These are phyloP conservation scores for Emmonsiellopsis sp. DNA, from an alignment of 2,329 filamentous ascomycete species.

Conservation along the genomic window DNA sequence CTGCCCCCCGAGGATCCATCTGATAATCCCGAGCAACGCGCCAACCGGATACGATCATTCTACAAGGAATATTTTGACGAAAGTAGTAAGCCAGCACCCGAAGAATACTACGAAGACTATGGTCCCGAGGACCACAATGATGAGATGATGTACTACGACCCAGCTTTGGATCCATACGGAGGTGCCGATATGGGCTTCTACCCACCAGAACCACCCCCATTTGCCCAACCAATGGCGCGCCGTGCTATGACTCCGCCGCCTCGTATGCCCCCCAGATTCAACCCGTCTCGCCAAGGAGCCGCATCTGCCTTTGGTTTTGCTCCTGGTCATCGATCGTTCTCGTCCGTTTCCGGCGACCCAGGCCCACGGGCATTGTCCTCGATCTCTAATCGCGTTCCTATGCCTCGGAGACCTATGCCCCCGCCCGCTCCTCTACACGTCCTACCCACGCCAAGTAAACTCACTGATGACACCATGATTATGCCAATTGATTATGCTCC, in stretches of 20 bases:
- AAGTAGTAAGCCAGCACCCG: slow-evolving; percentile 43
- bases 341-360: slow-evolving; percentile 17
- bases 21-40: slow-evolving; percentile 87
- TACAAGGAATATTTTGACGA: slow-evolving; percentile 99
- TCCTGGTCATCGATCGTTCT: slow-evolving; percentile 12
- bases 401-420: slow-evolving; percentile 52
- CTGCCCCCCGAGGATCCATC: slow-evolving; percentile 77
- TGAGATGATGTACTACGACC: slow-evolving; percentile 40
- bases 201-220: slow-evolving; percentile 44
- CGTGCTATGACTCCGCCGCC: slow-evolving; percentile 95
- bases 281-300: slow-evolving; percentile 22
- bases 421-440: slow-evolving; percentile 65
- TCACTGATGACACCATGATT: slow-evolving; percentile 72
- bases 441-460: slow-evolving; percentile 74
- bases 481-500: slow-evolving; percentile 80
- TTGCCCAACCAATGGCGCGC: slow-evolving; percentile 72
- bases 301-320: slow-evolving; percentile 15
- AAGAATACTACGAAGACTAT: slow-evolving; percentile 70
- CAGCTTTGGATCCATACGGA: slow-evolving; percentile 10
- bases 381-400: slow-evolving; percentile 42
- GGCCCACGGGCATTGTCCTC: slow-evolving; percentile 56
- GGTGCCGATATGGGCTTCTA: slow-evolving; percentile 19
- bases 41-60: slow-evolving; percentile 94
- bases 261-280: slow-evolving; percentile 51
- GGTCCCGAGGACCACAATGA: slow-evolving; percentile 61